phyloP scores from a whole-genome alignment of 1,284 basidiomycete species.

The Apiotrichum brassicae region DNA sequence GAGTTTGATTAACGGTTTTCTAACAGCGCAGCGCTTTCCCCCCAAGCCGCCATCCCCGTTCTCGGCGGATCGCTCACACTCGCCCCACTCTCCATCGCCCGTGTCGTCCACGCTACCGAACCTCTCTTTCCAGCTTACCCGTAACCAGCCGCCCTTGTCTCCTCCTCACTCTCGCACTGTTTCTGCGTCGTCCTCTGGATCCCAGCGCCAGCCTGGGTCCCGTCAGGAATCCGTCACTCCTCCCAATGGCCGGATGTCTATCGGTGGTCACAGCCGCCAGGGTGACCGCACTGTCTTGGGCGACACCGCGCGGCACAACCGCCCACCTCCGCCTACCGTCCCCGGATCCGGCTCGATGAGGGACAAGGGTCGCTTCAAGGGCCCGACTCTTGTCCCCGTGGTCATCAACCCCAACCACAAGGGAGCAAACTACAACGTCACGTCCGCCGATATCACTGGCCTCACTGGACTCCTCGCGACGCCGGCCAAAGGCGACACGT shows the following conservation, averaged over 20 bases:
- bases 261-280: slow-evolving; percentile 4
- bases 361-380: background rate
- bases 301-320: slow-evolving; percentile 30
- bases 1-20: too few relatives aligned
- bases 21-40: slow-evolving; percentile 7
- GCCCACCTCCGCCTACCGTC: background rate
- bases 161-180: slow-evolving; percentile 29
- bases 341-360: background rate
- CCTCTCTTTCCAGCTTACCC: slow-evolving; percentile 41
- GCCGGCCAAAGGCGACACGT: slow-evolving; percentile 37
- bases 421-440: background rate
- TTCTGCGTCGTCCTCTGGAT: slow-evolving; percentile 9
- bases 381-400: background rate
- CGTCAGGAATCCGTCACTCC: background rate
- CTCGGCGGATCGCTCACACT: background rate
- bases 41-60: slow-evolving; percentile 14
- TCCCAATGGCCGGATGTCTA: background rate
- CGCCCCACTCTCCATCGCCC: slow-evolving; percentile 15
- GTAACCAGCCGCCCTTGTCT: slow-evolving; percentile 35
- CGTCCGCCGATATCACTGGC: slow-evolving; percentile 39
- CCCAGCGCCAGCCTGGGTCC: background rate
- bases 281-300: slow-evolving; percentile 21
- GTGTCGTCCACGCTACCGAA: slow-evolving; percentile 44
- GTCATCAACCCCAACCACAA: background rate
- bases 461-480: slow-evolving; percentile 43